Percentiles rank a stretch among this genome's conserved stretches.
phyloP scores from a whole-genome alignment of 306 rosid genomes.

The Fragaria ananassa region DNA sequence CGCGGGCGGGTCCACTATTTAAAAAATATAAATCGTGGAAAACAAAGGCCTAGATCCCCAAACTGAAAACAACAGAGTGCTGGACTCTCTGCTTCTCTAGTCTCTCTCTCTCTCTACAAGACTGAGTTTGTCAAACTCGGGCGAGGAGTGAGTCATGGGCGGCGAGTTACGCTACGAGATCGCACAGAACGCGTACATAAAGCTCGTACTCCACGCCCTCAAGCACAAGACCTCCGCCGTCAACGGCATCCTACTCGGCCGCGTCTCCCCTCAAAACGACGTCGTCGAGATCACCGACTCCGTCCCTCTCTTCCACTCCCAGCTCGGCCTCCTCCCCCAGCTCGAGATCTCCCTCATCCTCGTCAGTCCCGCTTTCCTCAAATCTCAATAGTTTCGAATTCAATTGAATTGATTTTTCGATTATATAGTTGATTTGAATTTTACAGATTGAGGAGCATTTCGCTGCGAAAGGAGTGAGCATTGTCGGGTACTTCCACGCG shows the following conservation, averaged over 20 bases:
- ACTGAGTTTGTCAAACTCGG: background rate
- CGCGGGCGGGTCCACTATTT: too few species aligned
- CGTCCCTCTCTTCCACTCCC: conserved; percentile 92
- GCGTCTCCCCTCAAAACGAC: conserved; percentile 57
- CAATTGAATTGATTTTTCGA: background rate
- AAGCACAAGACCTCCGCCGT: conserved; percentile 85
- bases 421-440: background rate
- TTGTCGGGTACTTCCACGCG: conserved; percentile 91
- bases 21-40: background rate
- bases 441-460: conserved; percentile 78
- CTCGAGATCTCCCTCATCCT: conserved; percentile 93
- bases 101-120: background rate
- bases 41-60: background rate
- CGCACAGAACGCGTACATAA: conserved; percentile 78
- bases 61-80: background rate
- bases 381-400: background rate
- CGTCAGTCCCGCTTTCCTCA: conserved; percentile 31
- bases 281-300: conserved; percentile 74
- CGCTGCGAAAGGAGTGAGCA: conserved; percentile 63
- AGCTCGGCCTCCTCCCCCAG: conserved; percentile 87
- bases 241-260: conserved; percentile 85
- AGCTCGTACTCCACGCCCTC: conserved; percentile 74
- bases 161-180: conserved; percentile 67
- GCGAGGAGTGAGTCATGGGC: conserved; percentile 49
- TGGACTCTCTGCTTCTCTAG: background rate